phyloP scores from a whole-genome alignment of 2,329 filamentous ascomycete species.

The Colletotrichum sp. region DNA sequence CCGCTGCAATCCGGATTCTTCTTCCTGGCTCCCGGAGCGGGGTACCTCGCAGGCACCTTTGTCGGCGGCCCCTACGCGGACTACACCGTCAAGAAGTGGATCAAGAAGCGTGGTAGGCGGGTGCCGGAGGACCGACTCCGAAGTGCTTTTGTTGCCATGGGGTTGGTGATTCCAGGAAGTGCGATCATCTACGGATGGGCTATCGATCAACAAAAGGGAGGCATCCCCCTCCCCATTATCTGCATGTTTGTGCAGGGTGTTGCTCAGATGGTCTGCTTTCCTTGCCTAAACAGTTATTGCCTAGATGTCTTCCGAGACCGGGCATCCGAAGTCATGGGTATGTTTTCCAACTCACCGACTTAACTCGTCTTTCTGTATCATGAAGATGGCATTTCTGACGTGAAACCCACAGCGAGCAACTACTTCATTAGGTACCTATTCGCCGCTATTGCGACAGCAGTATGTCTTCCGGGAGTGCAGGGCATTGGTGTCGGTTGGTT shows the following conservation, averaged over 20 bases:
- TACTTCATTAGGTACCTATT: conserved; percentile 81
- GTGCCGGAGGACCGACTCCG: conserved; percentile 74
- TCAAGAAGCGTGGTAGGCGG: conserved; percentile 58
- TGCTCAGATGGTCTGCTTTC: conserved; percentile 72
- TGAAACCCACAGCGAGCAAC: conserved; percentile 63
- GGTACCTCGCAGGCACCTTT: conserved; percentile 70
- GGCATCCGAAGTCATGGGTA: conserved; percentile 20
- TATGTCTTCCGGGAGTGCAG: conserved; percentile 75
- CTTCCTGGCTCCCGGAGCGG: conserved; percentile 72
- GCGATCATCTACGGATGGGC: conserved; percentile 73
- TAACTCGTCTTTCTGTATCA: background rate
- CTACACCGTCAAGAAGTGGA: conserved; percentile 65
- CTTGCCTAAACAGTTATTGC: conserved; percentile 66
- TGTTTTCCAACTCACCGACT: background rate
- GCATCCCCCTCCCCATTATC: conserved; percentile 60
- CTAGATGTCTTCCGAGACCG: conserved; percentile 19
- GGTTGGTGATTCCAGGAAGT: conserved; percentile 64
- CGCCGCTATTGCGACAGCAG: conserved; percentile 72
- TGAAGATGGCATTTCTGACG: background rate
- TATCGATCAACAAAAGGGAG: conserved; percentile 38
- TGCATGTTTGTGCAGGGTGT: conserved; percentile 74
- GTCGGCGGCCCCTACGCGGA: conserved; percentile 74
- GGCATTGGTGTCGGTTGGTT: conserved; percentile 83
- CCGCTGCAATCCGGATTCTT: conserved; percentile 71
- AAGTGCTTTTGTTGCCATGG: conserved; percentile 64